phyloP scores from a whole-genome alignment of 768 basidiomycete species.

The Russula brevipes region DNA sequence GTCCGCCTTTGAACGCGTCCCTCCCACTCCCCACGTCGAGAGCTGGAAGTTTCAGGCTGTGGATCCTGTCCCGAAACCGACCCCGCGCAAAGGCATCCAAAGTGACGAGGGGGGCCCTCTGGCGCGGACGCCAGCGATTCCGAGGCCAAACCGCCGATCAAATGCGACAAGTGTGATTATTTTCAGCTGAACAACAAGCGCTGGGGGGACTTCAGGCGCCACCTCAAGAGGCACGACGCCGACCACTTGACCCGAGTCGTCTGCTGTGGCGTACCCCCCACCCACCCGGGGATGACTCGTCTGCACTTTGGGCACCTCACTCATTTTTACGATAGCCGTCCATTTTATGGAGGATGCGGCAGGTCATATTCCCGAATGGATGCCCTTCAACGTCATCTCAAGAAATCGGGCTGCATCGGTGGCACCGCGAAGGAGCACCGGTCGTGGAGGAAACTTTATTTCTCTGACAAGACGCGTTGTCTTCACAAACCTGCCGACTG shows the following conservation, averaged over 20 bases:
- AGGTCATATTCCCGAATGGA: conserved; percentile 17
- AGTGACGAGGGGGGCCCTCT: not conserved
- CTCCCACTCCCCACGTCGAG: not conserved
- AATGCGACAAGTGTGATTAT: conserved; percentile 5
- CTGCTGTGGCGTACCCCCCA: conserved; percentile 13
- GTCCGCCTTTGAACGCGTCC: not conserved
- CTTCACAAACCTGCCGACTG: not conserved
- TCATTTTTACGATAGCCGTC: not conserved
- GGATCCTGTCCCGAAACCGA: not conserved
- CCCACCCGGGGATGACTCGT: not conserved
- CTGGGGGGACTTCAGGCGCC: conserved; percentile 13
- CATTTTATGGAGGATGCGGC: conserved; percentile 16
- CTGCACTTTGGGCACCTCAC: not conserved
- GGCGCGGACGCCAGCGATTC: not conserved
- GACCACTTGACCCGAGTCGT: not conserved
- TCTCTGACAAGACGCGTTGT: not conserved
- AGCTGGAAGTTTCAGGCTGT: conserved; percentile 2
- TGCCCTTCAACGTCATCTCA: conserved; percentile 14
- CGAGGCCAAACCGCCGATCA: not conserved
- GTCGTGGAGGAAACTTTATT: conserved; percentile 12
- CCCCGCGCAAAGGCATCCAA: not conserved
- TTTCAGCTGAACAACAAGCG: conserved; percentile 3
- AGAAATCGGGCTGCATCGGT: not conserved
- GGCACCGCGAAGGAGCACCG: conserved; percentile 11
- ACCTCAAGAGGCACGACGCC: conserved; percentile 6